Evolutionary conservation across 495 filamentous ascomycete genomes (phyloP), one percentile per base, ranked within the genome.

Genomic region (Podospora australis): DNA sequence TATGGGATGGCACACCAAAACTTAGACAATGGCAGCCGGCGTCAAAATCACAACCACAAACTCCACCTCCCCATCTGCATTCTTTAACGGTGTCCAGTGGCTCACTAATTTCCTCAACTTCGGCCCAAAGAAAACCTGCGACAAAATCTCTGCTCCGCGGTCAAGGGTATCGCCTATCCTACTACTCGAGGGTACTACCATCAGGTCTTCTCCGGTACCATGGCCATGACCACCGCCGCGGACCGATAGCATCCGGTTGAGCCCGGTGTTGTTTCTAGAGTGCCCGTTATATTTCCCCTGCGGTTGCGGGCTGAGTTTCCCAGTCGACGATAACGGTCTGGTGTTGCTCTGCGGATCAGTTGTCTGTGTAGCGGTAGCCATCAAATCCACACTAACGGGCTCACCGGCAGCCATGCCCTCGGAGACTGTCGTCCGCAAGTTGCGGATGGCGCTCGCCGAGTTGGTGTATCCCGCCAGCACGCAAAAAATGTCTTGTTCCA

Each of bases 1-100:
- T 8, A 36, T 16, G 32, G 19, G 32, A 22, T 17, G 9, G 32
- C 32, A 36, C n/a, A n/a, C n/a, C n/a, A n/a, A n/a, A n/a, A n/a
- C n/a, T n/a, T n/a, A n/a, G n/a, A n/a, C n/a, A n/a, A n/a, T n/a
- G n/a, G n/a, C n/a, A n/a, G 50, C 56, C 17, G 64, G 66, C 44
- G 52, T 64, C 54, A 72, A 51, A 14, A 69, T 52, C 44, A 78
- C 45, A 39, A 80, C 68, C 29, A 77, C 67, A 57, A 66, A 76
- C 14, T 46, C 63, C 14, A 77, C 64, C 22, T 47, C 47, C 0
- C 73, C 76, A 13, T 69, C 57, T 9, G 59, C 72, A 55, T 78
- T 70, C 58, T 74, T 78, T 55, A 76, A 50, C 19, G 77, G 76
- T 46, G 74, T 73, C 78, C 78, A 80, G 53, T 75, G 72, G 20